Evolutionary conservation across 768 basidiomycete species (phyloP).

Genomic region (Calocera viscosa): DNA sequence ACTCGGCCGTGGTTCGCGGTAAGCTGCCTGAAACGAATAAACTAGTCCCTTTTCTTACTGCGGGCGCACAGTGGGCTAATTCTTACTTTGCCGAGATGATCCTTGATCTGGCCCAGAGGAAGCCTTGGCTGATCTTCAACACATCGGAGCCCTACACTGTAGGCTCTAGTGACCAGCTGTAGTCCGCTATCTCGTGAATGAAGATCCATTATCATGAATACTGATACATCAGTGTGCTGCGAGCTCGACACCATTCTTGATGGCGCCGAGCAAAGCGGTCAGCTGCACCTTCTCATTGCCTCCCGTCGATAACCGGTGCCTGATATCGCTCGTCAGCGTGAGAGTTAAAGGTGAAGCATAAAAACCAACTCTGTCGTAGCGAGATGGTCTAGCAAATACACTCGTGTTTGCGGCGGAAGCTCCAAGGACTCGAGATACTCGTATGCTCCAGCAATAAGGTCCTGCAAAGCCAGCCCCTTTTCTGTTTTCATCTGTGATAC

Average conservation of each 20-base stretch:
- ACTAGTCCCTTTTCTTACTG: neutral
- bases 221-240: conserved; percentile 12
- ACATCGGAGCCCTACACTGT: conserved; percentile 44
- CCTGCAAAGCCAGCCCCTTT: conserved; percentile 87
- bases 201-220: neutral
- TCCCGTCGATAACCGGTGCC: conserved; percentile 83
- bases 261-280: conserved; percentile 78
- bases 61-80: conserved; percentile 27
- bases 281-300: conserved; percentile 91
- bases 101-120: conserved; percentile 58
- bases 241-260: conserved; percentile 80
- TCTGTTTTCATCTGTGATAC: conserved; percentile 79
- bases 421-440: conserved; percentile 82
- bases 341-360: neutral
- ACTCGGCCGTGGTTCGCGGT: conserved; percentile 71
- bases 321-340: conserved; percentile 24
- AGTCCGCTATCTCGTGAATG: neutral
- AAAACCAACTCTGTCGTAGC: conserved; percentile 83
- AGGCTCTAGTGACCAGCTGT: conserved; percentile 20
- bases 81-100: conserved; percentile 69
- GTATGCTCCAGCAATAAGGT: conserved; percentile 80
- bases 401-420: conserved; percentile 69
- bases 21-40: conserved; percentile 28
- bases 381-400: conserved; percentile 83
- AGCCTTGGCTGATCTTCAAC: conserved; percentile 55